These are phyloP conservation scores for Lactarius vividus DNA, from an alignment of 768 basidiomycete species.

Conservation along the genomic window DNA sequence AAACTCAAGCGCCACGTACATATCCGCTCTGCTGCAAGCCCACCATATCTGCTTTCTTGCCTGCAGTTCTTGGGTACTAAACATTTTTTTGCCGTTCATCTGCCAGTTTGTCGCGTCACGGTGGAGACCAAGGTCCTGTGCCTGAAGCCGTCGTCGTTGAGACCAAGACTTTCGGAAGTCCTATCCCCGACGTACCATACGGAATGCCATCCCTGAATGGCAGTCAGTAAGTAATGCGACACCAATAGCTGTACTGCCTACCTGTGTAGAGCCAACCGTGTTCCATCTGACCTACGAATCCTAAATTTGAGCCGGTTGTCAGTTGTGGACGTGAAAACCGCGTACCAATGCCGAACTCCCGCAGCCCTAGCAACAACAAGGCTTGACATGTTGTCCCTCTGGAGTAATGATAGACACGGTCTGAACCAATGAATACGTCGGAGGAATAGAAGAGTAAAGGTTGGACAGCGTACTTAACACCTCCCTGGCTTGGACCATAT, in stretches of 20 bases:
- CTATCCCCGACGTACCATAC: slow-evolving; percentile 51
- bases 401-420: slow-evolving; percentile 62
- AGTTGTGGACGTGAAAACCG: neutral
- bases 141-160: slow-evolving; percentile 41
- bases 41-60: slow-evolving; percentile 78
- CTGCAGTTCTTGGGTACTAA: slow-evolving; percentile 62
- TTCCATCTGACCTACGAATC: slow-evolving; percentile 56
- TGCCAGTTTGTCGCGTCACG: slow-evolving; percentile 77
- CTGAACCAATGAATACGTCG: slow-evolving; percentile 34
- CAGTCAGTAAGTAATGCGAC: neutral
- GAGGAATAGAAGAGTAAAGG: neutral
- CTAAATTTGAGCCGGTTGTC: neutral
- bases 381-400: slow-evolving; percentile 79
- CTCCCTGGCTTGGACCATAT: slow-evolving; percentile 57
- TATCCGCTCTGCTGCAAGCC: slow-evolving; percentile 67
- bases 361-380: slow-evolving; percentile 71
- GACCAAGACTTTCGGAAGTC: neutral
- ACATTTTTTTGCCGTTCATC: slow-evolving; percentile 55
- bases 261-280: slow-evolving; percentile 85
- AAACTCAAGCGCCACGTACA: slow-evolving; percentile 41
- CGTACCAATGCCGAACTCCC: slow-evolving; percentile 82
- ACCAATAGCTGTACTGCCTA: slow-evolving; percentile 30
- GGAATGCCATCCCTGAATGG: slow-evolving; percentile 61
- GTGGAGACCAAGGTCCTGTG: slow-evolving; percentile 78
- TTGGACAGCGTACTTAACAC: slow-evolving; percentile 54